Evolutionary conservation across 352 stramenopile genomes (phyloP).

Genomic region (Globisporangium cederbergense): DNA sequence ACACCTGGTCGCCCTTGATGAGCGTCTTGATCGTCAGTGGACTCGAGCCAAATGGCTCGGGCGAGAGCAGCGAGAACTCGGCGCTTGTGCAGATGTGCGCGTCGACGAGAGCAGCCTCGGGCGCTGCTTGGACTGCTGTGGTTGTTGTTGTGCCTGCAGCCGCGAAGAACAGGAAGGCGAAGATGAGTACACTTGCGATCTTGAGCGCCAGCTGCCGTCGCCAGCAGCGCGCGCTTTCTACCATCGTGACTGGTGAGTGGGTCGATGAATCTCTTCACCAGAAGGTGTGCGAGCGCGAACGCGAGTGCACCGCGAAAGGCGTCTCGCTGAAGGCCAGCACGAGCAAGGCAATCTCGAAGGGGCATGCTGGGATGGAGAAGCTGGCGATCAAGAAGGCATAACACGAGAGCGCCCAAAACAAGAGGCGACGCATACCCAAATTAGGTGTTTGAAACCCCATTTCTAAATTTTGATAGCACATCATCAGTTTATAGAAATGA

Average conservation of each 20-base stretch:
- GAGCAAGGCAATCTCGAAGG: no score
- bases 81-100: conserved; percentile 55
- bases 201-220: background rate
- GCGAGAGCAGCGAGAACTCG: conserved; percentile 42
- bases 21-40: conserved; percentile 61
- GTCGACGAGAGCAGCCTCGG: conserved; percentile 18
- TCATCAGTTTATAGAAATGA: no score
- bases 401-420: no score
- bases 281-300: background rate
- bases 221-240: background rate
- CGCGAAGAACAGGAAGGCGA: background rate
- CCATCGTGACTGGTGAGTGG: background rate
- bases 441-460: no score
- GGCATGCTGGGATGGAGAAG: no score
- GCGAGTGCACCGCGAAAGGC: background rate
- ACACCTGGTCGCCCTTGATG: conserved; percentile 52
- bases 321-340: background rate
- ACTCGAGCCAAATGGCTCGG: conserved; percentile 47
- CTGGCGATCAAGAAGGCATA: background rate
- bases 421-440: no score
- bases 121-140: conserved; percentile 5
- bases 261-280: background rate
- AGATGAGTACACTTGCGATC: background rate
- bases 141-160: background rate
- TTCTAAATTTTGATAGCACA: no score